Evolutionary conservation across 805 yeast species (phyloP), one percentile per base, ranked within the genome.

Genomic region (Cyberlindnera samutprakarnensis): DNA sequence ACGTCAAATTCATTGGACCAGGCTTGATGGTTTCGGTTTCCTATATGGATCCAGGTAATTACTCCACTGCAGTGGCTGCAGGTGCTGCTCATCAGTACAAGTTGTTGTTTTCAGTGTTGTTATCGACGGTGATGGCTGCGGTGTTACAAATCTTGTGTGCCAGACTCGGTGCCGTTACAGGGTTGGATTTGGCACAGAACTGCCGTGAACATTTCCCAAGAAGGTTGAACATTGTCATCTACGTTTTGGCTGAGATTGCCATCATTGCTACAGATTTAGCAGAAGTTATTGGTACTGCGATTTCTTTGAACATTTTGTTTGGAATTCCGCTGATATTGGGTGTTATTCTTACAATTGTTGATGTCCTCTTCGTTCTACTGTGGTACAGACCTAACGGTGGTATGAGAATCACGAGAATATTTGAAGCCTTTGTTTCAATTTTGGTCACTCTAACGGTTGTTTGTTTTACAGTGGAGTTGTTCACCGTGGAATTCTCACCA

Each of bases 41-140:
- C 0, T 92, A 88, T 55, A 85, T 92, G 86, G 97, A 90, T 49
- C 97, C 98, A 0, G 98, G 98, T 5, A 90, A 92, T 59, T 90
- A 88, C 57, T 81, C 95, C 23, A 85, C 96, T 1, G 94, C 92
- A 8, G 95, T 90, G 11, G 83, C 92, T 7, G 92, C 94, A 1
- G 95, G 95, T n/a, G 80, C 95, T 20, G 79, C 84, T 18, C 85
- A 81, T 54, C 74, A 79, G 43, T 90, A 79, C 54, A 78, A 82
- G 37, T 62, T 88, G 21, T 57, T 90, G 19, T 88, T 87, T 53
- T 76, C 88, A 15, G 72, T 90, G 14, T 61, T 87, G 22, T 58
- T 88, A 17, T 78, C 95, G 6, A 90, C 88, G 47, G 58, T 88
- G 23, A 70, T 90, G 61, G 97, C 97, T 3, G 82, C 88, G 5